Conservation (phyloP, 2,329 filamentous ascomycete species). For the Penicillium sp. region DNA sequence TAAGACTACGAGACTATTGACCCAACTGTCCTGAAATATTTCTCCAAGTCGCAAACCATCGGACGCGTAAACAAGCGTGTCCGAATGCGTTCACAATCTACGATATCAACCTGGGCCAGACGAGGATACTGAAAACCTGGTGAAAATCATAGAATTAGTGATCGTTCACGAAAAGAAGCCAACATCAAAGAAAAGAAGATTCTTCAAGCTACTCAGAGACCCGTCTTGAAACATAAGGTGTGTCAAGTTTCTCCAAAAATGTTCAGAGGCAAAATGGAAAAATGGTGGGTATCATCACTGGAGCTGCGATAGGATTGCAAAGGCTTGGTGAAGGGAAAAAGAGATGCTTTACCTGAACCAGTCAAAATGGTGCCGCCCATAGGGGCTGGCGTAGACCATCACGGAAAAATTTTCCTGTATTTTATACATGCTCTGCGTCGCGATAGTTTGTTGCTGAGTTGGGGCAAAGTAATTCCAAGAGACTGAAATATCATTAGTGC, state of each 20-base stretch:
- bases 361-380: slow-evolving; percentile 7
- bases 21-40: too few species aligned
- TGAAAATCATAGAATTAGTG: background rate
- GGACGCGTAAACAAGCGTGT: too few species aligned
- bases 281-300: slow-evolving; percentile 17
- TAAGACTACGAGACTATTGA: too few species aligned
- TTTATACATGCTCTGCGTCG: background rate
- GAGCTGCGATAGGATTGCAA: slow-evolving; percentile 1
- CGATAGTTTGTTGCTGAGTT: background rate
- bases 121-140: background rate
- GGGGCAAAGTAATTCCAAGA: background rate
- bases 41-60: too few species aligned
- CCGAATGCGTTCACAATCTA: too few species aligned
- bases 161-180: background rate
- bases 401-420: background rate
- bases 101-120: background rate
- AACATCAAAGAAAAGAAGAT: background rate
- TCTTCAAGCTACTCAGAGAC: slow-evolving; percentile 20
- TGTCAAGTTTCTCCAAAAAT: slow-evolving; percentile 17
- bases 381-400: slow-evolving; percentile 1
- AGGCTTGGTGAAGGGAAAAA: background rate
- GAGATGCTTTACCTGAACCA: slow-evolving; percentile 15
- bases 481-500: background rate
- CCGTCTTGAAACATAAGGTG: slow-evolving; percentile 26
- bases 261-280: slow-evolving; percentile 12